Evolutionary conservation across 768 basidiomycete species (phyloP), one percentile per base, ranked within the genome.

Genomic region (Dacryopinax primogenitus): DNA sequence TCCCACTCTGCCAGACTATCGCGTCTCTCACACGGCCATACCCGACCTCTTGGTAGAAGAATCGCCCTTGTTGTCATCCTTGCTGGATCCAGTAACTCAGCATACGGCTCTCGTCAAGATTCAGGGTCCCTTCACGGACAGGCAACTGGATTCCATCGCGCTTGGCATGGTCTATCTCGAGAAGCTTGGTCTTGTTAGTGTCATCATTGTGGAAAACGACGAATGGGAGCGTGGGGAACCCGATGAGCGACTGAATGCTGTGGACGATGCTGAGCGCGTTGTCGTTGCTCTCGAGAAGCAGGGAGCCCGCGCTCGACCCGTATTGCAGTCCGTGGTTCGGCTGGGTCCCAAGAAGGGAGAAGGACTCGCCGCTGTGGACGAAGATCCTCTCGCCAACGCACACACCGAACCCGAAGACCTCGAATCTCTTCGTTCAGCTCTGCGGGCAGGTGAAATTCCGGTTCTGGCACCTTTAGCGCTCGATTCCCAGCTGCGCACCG

Each of bases 21-120:
- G 69, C 71, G 58, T 73, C 68, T 71, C 74, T 72, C 70, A 70
- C 69, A 67, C 72, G 65, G 67, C 65, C 70, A 44, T 71, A 70
- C 65, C 67, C 70, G 18, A 70, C 68, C 68, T 65, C 34, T 72
- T 69, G 41, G 41, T 70, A 64, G 12, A 26, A 78, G 87, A 69
- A 76, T 88, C 67, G 81, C 83, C 4, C 85, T 86, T n/a, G 45
- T 68, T 73, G 86, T 89, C 69, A 4, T 67, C 70, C 1, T 62
- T 73, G 6, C 79, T 94, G n/a, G 80, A 93, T 71, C 94, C 94
- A 4, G 83, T 90, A 63, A 78, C 84, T 65, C 82, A 85, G 45
- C 87, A 91, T 63, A 95, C 96, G 0, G 92, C 94, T 3, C 84
- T 99, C 16, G 94, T 99, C 70, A 98, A 98, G 76, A 78, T 98